Percentiles rank a stretch among this genome's conserved stretches.
These are phyloP conservation scores for Cardamine occulta DNA, from an alignment of 345 rosid genomes.

Conservation along the genomic window DNA sequence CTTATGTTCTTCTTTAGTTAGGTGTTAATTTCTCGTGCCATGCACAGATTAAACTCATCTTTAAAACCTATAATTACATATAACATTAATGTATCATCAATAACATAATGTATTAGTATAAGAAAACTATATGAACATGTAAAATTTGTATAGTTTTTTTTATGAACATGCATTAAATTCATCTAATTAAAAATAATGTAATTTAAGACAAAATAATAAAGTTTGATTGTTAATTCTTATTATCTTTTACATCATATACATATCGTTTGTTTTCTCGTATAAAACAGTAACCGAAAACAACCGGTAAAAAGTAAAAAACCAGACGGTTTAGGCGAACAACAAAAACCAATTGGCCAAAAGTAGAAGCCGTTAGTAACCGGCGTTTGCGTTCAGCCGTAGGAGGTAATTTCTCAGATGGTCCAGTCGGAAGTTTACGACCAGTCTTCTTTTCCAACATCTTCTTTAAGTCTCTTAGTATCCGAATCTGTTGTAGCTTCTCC, in stretches of 20 bases:
- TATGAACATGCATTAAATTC: not conserved
- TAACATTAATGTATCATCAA: too few relatives aligned
- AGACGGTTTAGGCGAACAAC: not conserved
- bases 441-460: constrained; percentile 64
- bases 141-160: too few relatives aligned
- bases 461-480: constrained; percentile 78
- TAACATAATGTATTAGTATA: too few relatives aligned
- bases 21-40: too few relatives aligned
- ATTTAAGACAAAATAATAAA: too few relatives aligned
- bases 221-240: not conserved
- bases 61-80: not conserved
- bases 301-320: not conserved
- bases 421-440: constrained; percentile 68
- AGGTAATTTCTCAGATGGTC: constrained; percentile 75
- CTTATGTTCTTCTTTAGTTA: not conserved
- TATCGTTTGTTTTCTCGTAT: not conserved
- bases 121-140: too few relatives aligned
- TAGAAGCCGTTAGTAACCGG: constrained; percentile 9
- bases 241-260: not conserved
- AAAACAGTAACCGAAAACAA: not conserved
- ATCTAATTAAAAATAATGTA: not conserved
- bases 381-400: constrained; percentile 63
- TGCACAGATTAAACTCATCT: not conserved
- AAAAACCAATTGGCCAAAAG: not conserved
- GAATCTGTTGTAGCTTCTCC: constrained; percentile 78